Base-by-base conservation (phyloP, 2,329 filamentous ascomycete species). In the Aspergillus flavus region DNA sequence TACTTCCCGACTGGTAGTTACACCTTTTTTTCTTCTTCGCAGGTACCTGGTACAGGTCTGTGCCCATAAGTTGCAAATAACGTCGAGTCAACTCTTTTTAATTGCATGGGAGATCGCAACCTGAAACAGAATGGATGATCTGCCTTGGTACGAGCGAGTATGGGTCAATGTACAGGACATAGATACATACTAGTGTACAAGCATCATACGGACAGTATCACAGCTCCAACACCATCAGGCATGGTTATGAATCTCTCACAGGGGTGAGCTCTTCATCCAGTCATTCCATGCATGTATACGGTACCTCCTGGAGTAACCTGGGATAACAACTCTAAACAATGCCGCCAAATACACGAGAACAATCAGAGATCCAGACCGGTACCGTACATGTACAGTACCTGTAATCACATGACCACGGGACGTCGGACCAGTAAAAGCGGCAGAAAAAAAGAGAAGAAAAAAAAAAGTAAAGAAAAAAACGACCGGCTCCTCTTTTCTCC, bases 401-500 rank as follows among this genome's bases (percentile, higher is more conserved):
- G 6, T 19, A 36, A 26, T 54, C 52, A 54, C 52, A 48, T 58
- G 57, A 45, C 43, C 26, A 34, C 14, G 14, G 32, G 23, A 32
- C 10, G n/a, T 11, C 30, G 52, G 26, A 36, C 52, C 54, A 36
- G 34, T 57, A 26, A 58, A 41, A 9, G 23, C 57, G 59, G 59
- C 59, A 66, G 64, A 66, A 66, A 46, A 58, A 46, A 50, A 64
- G 61, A 65, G 34, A 62, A 59, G 55, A 59, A 59, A 48, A 55
- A 45, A 57, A 39, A 57, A 61, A 61, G 50, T 52, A 53, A 58
- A 61, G 55, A 58, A 36, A 50, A 36, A 34, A 23, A n/a, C 28
- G 46, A 65, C 64, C 59, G 59, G 57, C 58, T 59, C 62, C 62
- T 65, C 63, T 67, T 65, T 65, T 63, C 65, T 62, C 68, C 64